Base-by-base conservation (phyloP, 768 basidiomycete species). In the Rhodocollybia butyracea region DNA sequence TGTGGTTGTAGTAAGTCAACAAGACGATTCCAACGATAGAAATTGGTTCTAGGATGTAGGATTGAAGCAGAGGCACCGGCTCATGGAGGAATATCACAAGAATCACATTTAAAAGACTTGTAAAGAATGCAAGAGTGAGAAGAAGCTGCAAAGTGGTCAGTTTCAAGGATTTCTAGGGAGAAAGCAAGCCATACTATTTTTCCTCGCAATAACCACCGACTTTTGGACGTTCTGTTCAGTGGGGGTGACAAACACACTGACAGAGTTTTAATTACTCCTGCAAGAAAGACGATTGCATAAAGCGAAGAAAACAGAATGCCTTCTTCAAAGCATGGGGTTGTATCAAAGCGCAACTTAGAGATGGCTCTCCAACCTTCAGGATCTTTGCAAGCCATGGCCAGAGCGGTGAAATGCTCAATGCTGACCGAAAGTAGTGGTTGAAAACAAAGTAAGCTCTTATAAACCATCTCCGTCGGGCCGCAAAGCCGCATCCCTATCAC, bases 301-400 rank as follows among this genome's bases (percentile, higher is more conserved):
- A 87, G 62, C 3, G 73, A 57, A 0, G 89, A 76, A 1, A 92
- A 67, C 0, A 94, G 30, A 40, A 86, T 64, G 13, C 83, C 87
- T 59, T 92, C 87, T 61, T 95, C 88, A 59, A 88, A 90, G 66
- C 94, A 96, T 13, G 83, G 79, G 1, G 92, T 90, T 8, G 86
- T 60, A 66, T 95, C 94, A 65, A 93, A 91, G 13, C 78, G 79
- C 0, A 70, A 60, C 0, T 57, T 66, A 0, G 91, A 93, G 17
- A 84, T 70, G 15, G 78, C 71, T 8, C 66, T 68, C 86, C 89
- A 91, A 54, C 89, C 88, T 59, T 91, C 86, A 8, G 56, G 40
- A 63, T 86, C 78, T 45, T 66, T 75, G 63, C 86, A 88, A 55
- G 63, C 67, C 77, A 79, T 80, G 40, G 34, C 34, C 29, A 39